phyloP scores from a whole-genome alignment of 129 eudicot genomes.

The Helianthus tuberosus region DNA sequence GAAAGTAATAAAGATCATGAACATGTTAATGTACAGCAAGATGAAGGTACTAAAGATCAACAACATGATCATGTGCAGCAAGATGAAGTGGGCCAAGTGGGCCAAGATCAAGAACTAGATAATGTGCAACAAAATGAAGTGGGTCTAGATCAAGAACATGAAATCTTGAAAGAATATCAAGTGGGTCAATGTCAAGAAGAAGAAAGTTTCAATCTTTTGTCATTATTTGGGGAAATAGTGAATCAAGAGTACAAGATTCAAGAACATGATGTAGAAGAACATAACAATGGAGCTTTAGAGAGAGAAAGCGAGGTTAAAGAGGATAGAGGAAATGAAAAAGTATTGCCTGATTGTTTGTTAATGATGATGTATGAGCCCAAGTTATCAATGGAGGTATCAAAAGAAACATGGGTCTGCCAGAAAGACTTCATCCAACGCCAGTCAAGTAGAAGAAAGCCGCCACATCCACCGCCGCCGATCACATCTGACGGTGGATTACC shows the following conservation, averaged over 20 bases:
- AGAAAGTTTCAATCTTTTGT: constrained; percentile 36
- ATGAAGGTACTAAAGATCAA: constrained; percentile 16
- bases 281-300: constrained; percentile 22
- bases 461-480: constrained; percentile 21
- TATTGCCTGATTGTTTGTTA: constrained; percentile 83
- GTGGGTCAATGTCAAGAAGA: constrained; percentile 23
- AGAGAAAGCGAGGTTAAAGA: constrained; percentile 25
- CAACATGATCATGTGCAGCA: constrained; percentile 12
- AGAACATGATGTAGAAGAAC: not conserved
- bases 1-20: constrained; percentile 32
- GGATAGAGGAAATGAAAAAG: constrained; percentile 19
- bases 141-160: constrained; percentile 29
- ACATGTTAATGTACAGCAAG: constrained; percentile 5
- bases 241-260: constrained; percentile 32
- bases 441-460: constrained; percentile 42
- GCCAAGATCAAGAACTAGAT: constrained; percentile 29
- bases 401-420: constrained; percentile 92
- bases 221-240: constrained; percentile 38
- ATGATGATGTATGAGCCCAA: constrained; percentile 97
- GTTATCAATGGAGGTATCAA: constrained; percentile 90
- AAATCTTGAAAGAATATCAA: constrained; percentile 1
- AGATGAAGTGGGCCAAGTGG: not conserved
- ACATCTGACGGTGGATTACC: constrained; percentile 16
- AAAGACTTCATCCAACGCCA: constrained; percentile 71
- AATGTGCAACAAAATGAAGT: constrained; percentile 18